Evolutionary conservation across 1,139 yeast species (phyloP), one percentile per base, ranked within the genome.

Genomic region (Zygosaccharomyces sapae): DNA sequence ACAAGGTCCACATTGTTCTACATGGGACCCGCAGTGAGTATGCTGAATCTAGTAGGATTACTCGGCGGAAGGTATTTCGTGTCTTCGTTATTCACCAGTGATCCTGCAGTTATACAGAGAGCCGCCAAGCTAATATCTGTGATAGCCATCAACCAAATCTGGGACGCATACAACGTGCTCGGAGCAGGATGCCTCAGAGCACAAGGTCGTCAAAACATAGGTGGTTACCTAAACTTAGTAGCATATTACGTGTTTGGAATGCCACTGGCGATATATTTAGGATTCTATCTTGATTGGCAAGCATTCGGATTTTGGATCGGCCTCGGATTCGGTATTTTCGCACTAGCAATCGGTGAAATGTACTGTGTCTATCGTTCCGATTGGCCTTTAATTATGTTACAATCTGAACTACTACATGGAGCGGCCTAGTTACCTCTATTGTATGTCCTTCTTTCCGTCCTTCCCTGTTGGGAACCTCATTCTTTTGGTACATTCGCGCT

Each of bases 221-320:
- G 94, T 0, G 92, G 94, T 0, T 66, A 79, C 29, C 70, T 86
- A 42, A 86, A 84, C 59, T 71, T 86, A 43, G 62, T 83, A 9
- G 79, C 83, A 1, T 86, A 86, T 63, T 86, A 86, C 62, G 60
- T 65, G 1, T 57, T 78, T 34, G 83, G 81, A 1, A 63, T 80
- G 12, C 95, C 95, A 0, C 58, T 83, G 29, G 86, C 86, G 0
- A 59, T 82, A 31, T 58, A 72, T 2, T 67, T 85, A 27, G 81
- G 84, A 34, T 80, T 81, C 55, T 58, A 67, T 18, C 67, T 67
- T 4, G 72, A 73, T 24, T 67, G 85, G 18, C 63, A 68, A 12
- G 83, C 33, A 75, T 80, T 56, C 86, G 96, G 96, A 0, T 70
- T 87, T 49, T 87, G 96, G 96, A 54, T 79, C 5, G 95, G 95